phyloP scores from a whole-genome alignment of 495 filamentous ascomycete genomes.

The Neurospora terricola region DNA sequence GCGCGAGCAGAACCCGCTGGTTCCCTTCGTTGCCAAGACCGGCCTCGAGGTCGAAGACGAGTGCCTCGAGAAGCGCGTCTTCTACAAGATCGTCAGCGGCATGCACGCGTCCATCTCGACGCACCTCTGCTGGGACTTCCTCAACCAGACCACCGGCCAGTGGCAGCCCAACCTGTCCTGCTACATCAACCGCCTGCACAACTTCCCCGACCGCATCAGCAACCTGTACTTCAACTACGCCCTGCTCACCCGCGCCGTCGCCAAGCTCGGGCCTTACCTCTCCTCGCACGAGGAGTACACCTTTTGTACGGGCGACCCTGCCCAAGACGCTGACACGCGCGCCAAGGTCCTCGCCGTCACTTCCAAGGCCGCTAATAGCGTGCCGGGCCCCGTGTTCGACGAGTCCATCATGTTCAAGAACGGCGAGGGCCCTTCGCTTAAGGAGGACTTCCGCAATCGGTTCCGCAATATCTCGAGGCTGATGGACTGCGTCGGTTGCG shows the following conservation, averaged over 20 bases:
- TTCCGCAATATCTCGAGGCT: constrained; percentile 92
- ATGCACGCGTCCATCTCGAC: constrained; percentile 98
- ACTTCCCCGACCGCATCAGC: constrained; percentile 80
- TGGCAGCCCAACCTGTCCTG: constrained; percentile 90
- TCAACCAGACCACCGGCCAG: constrained; percentile 88
- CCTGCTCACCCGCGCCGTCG: constrained; percentile 76
- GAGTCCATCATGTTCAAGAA: constrained; percentile 88
- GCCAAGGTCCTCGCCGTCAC: constrained; percentile 67
- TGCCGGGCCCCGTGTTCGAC: constrained; percentile 69
- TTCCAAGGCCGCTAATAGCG: constrained; percentile 46
- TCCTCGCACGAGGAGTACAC: constrained; percentile 52
- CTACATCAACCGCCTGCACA: constrained; percentile 75
- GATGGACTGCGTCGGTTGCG: constrained; percentile 98
- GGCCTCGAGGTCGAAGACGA: constrained; percentile 72
- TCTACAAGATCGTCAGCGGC: constrained; percentile 86
- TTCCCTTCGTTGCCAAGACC: constrained; percentile 38
- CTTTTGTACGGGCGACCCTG: constrained; percentile 79
- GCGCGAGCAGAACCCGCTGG: constrained; percentile 40
- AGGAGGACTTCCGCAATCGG: constrained; percentile 94
- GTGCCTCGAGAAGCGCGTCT: constrained; percentile 94
- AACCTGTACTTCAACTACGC: constrained; percentile 99
- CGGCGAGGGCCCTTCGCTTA: constrained; percentile 58
- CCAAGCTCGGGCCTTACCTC: constrained; percentile 81
- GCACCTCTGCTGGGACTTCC: constrained; percentile 91
- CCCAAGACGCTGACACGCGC: constrained; percentile 70